These are phyloP conservation scores for Tricholomella constricta DNA, from an alignment of 768 basidiomycete genomes.

Conservation along the genomic window DNA sequence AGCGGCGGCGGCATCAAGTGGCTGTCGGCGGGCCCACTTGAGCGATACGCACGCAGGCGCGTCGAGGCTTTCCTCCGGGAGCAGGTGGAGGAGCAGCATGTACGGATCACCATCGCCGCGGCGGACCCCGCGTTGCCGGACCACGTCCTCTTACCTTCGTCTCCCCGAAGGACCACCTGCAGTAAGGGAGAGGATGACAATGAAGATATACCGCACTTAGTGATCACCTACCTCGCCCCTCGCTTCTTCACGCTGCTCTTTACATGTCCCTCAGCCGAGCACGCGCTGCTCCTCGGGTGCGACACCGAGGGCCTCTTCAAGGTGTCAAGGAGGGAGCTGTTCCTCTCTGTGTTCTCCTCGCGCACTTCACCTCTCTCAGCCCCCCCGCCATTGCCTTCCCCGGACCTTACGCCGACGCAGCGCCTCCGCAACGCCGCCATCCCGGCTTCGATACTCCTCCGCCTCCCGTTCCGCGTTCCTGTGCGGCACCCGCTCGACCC, in stretches of 20 bases:
- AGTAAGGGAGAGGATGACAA: too few species aligned
- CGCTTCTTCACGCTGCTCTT: conserved; percentile 51
- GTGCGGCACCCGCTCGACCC: conserved; percentile 27
- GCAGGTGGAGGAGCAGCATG: conserved; percentile 34
- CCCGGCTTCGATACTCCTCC: conserved; percentile 20
- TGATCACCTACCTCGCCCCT: conserved; percentile 45
- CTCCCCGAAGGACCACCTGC: too few species aligned
- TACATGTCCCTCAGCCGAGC: conserved; percentile 37
- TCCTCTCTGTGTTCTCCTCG: conserved; percentile 35
- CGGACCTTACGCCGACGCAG: background rate
- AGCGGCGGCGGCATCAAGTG: conserved; percentile 40
- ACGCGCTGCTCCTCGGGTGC: conserved; percentile 42
- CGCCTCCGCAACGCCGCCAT: conserved; percentile 5
- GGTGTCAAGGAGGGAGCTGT: conserved; percentile 37
- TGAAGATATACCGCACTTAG: conserved; percentile 19
- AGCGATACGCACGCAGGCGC: conserved; percentile 31
- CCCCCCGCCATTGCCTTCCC: conserved; percentile 4
- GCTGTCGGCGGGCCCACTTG: conserved; percentile 32
- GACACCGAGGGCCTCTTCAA: conserved; percentile 40
- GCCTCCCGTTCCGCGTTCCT: conserved; percentile 1
- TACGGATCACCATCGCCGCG: conserved; percentile 41
- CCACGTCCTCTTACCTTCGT: conserved; percentile 20
- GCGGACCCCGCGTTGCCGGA: conserved; percentile 33
- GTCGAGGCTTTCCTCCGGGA: conserved; percentile 36
- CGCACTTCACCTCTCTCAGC: background rate